phyloP scores from a whole-genome alignment of 768 basidiomycete genomes.

The Mycena haematopus region DNA sequence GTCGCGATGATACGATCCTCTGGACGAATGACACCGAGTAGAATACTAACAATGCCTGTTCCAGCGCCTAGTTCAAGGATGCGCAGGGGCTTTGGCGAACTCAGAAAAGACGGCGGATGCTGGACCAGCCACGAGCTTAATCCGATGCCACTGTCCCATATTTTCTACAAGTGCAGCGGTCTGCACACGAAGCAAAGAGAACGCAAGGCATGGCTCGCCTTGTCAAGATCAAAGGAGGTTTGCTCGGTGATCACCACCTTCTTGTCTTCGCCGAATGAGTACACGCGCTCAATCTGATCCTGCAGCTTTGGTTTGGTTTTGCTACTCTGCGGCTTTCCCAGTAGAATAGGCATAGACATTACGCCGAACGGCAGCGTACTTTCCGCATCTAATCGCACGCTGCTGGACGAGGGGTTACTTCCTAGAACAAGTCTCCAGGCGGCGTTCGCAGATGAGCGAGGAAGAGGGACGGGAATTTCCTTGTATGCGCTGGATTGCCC shows the following conservation, averaged over 20 bases:
- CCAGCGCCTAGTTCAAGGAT: constrained; percentile 63
- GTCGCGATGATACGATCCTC: constrained; percentile 60
- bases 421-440: constrained; percentile 69
- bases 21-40: constrained; percentile 63
- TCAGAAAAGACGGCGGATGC: not conserved
- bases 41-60: constrained; percentile 81
- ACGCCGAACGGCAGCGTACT: constrained; percentile 65
- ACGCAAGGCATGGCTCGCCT: constrained; percentile 55
- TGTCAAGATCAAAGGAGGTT: constrained; percentile 92
- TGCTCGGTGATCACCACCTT: constrained; percentile 71
- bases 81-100: constrained; percentile 35
- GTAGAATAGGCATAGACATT: constrained; percentile 68
- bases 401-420: constrained; percentile 25
- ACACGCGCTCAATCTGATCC: constrained; percentile 68
- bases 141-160: constrained; percentile 95
- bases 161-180: constrained; percentile 70
- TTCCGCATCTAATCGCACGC: constrained; percentile 45
- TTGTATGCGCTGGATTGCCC: constrained; percentile 72
- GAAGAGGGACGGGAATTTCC: constrained; percentile 70
- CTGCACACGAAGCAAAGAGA: constrained; percentile 33
- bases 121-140: constrained; percentile 77
- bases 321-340: constrained; percentile 40
- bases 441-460: constrained; percentile 55
- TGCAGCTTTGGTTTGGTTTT: constrained; percentile 55
- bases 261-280: constrained; percentile 38